These are phyloP conservation scores for Tolypocladium endophyticum DNA, from an alignment of 2,329 filamentous ascomycete genomes.

Conservation along the genomic window DNA sequence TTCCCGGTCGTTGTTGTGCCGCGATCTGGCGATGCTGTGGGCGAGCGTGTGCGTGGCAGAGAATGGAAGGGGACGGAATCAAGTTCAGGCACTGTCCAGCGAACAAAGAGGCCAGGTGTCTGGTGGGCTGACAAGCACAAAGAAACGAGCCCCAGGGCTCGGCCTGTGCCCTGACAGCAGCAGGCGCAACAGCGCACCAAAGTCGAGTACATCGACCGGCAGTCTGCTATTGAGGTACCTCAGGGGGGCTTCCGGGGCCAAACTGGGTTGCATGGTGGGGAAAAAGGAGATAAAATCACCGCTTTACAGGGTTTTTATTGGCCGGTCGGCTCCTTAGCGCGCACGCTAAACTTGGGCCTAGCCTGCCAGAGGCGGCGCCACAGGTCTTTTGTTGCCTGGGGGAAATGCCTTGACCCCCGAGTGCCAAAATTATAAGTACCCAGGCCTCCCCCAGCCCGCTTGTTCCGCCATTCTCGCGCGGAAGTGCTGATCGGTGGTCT, in stretches of 20 bases:
- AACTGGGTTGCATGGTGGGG: slow-evolving; percentile 20
- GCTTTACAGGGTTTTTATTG: slow-evolving; percentile 24
- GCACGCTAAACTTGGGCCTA: slow-evolving; percentile 25
- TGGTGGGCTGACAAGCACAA: not conserved
- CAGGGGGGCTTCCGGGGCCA: slow-evolving; percentile 22
- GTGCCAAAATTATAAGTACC: slow-evolving; percentile 46
- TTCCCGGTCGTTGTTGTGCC: not conserved
- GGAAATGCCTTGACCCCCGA: slow-evolving; percentile 23
- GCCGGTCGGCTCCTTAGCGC: slow-evolving; percentile 20
- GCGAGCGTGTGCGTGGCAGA: not conserved
- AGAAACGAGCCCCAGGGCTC: slow-evolving; percentile 5
- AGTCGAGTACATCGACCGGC: slow-evolving; percentile 9
- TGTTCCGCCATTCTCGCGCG: slow-evolving; percentile 39
- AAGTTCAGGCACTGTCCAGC: not conserved
- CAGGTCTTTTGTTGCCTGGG: slow-evolving; percentile 33
- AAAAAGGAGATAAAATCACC: slow-evolving; percentile 30
- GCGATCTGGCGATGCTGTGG: not conserved
- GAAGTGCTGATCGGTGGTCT: slow-evolving; percentile 46
- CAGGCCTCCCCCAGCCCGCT: slow-evolving; percentile 40
- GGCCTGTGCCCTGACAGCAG: slow-evolving; percentile 3
- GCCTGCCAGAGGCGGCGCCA: slow-evolving; percentile 30
- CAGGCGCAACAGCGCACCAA: slow-evolving; percentile 1
- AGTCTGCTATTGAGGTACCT: slow-evolving; percentile 25
- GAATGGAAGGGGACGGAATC: not conserved
- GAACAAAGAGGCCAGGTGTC: not conserved